These are phyloP conservation scores for Panicum miliaceum DNA, from an alignment of 176 grass and related monocot species.

Conservation along the genomic window DNA sequence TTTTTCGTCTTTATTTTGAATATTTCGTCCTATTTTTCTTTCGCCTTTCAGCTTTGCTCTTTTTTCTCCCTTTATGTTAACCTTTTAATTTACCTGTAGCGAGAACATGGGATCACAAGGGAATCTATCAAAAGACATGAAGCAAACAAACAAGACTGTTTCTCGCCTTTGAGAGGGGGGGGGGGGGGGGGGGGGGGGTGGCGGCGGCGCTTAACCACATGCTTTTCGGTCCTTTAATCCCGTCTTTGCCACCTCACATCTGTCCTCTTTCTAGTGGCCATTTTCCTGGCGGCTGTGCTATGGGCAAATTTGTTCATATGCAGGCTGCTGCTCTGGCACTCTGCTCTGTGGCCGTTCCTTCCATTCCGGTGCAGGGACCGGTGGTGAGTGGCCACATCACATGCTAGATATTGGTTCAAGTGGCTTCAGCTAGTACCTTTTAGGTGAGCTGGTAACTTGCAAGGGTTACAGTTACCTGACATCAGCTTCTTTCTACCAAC, in stretches of 20 bases:
- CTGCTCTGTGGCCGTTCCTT: constrained; percentile 1
- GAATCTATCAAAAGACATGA: constrained; percentile 37
- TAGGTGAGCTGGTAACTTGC: constrained; percentile 28
- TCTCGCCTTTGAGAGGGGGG: constrained; percentile 16
- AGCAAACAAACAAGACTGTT: constrained; percentile 29
- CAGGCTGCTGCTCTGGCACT: not conserved
- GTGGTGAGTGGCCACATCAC: not conserved
- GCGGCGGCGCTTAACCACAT: constrained; percentile 41
- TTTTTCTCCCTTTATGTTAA: constrained; percentile 5
- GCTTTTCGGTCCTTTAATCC: constrained; percentile 26
- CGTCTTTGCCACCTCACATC: constrained; percentile 17
- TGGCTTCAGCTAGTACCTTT: not conserved
- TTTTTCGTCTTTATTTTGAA: constrained; percentile 19
- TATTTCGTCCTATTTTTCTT: not conserved
- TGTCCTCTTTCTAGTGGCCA: constrained; percentile 13
- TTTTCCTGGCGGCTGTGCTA: constrained; percentile 11
- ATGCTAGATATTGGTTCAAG: constrained; percentile 5
- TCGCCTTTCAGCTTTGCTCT: not conserved
- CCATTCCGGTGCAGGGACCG: constrained; percentile 9
- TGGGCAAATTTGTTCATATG: constrained; percentile 7
- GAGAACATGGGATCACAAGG: constrained; percentile 17
- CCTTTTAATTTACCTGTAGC: constrained; percentile 1
- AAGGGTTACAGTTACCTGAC: not conserved
- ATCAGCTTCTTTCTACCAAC: not conserved
- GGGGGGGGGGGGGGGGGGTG: too few relatives aligned